These are phyloP conservation scores for Paramecium pentaurelia DNA, from an alignment of 73 alveolate genomes.

Conservation along the genomic window DNA sequence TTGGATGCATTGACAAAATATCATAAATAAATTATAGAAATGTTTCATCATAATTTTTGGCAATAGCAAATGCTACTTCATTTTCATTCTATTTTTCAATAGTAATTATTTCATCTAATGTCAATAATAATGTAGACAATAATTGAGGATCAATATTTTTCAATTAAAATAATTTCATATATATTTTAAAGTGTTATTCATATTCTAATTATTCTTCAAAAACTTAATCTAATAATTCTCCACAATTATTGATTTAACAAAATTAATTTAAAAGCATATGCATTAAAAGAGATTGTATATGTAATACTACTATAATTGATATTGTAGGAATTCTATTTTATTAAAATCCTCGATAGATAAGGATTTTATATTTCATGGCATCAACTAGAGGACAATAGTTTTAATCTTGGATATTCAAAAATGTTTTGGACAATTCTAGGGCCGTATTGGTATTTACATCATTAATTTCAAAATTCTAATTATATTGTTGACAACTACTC, in stretches of 20 bases:
- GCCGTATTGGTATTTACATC: not conserved
- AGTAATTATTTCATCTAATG: not conserved
- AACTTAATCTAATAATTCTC: not conserved
- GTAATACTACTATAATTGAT: not conserved
- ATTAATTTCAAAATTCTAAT: not conserved
- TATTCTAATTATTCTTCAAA: not conserved
- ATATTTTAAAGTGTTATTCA: not conserved
- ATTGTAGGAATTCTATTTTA: not conserved
- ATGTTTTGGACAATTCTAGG: not conserved
- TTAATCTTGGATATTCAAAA: not conserved
- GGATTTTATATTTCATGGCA: not conserved
- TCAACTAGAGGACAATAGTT: not conserved
- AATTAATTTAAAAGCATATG: not conserved
- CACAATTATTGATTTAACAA: not conserved
- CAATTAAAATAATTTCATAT: not conserved
- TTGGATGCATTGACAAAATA: not conserved
- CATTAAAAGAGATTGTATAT: not conserved
- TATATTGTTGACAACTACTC: not conserved
- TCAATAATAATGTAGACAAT: not conserved
- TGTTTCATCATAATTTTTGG: slow-evolving; percentile 1
- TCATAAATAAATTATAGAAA: slow-evolving; percentile 11
- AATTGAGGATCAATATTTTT: not conserved
- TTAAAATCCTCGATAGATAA: not conserved
- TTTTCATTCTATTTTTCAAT: not conserved
- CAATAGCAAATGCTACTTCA: not conserved